Base-by-base conservation (phyloP, 2,329 filamentous ascomycete species). In the Trichoderma sp. region DNA sequence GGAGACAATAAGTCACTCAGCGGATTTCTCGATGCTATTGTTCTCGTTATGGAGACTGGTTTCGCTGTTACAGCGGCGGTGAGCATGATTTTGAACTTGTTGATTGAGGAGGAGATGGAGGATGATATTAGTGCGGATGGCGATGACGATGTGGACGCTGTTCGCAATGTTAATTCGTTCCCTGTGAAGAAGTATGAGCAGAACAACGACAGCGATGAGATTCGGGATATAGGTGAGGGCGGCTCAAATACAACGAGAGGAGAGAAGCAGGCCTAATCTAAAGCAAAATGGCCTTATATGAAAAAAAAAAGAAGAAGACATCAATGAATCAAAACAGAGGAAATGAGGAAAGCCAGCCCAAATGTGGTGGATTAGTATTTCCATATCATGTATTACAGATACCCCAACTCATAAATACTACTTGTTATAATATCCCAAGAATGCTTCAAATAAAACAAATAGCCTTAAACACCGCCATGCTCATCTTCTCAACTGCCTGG, bases 21-120 rank as follows among this genome's bases (percentile, higher is more conserved):
- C 61, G 93, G 93, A 3, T 94, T 96, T 81, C 87, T 92, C 72
- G 91, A 95, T 76, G 92, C 93, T 66, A 90, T 94, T 72, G 86
- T 87, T 5, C 83, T 95, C 53, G 84, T 94, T 71, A 91, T 94
- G 88, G 88, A 92, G 81, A 94, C 91, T 0, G 92, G 92, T 0
- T 93, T 92, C 74, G 91, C 91, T 1, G 85, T 97, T 24, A 91
- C 92, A 0, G 94, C 92, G 0, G 87, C 94, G 28, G 79, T 95
- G 53, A 89, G 89, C 65, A 85, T 96, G 78, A 80, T 93, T 26
- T 84, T 97, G 64, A 97, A 97, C 79, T 80, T 96, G 64, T 75
- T 89, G 0, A 82, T 97, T 18, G 88, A 90, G 0, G 91, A 93
- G 77, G 94, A 97, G 81, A 82, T 91, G n/a, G 93, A 93, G 76